These are phyloP conservation scores for Neurospora sp. DNA, from an alignment of 495 filamentous ascomycete genomes.

Conservation along the genomic window DNA sequence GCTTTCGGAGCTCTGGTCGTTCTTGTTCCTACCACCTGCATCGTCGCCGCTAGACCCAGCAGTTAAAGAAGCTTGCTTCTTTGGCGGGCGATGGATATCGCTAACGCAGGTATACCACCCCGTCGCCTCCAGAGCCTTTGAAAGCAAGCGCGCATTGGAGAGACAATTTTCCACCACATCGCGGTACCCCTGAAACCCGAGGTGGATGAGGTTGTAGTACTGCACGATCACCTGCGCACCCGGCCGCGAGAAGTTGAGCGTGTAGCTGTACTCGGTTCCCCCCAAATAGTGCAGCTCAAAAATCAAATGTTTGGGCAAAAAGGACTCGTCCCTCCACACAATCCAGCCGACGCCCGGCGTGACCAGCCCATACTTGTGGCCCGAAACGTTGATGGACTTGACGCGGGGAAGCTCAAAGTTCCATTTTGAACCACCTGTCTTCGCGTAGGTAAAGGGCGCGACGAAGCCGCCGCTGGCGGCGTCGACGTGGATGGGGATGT, in stretches of 20 bases:
- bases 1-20: slow-evolving; percentile 14
- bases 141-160: slow-evolving; percentile 57
- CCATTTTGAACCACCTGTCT: slow-evolving; percentile 53
- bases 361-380: slow-evolving; percentile 70
- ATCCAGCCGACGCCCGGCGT: slow-evolving; percentile 67
- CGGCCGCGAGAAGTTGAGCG: slow-evolving; percentile 67
- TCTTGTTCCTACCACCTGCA: not conserved
- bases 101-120: slow-evolving; percentile 63
- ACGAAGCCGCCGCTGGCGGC: slow-evolving; percentile 65
- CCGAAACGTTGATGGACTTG: slow-evolving; percentile 64
- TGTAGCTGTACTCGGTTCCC: slow-evolving; percentile 64
- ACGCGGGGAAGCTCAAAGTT: slow-evolving; percentile 63
- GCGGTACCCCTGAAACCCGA: slow-evolving; percentile 57
- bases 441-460: slow-evolving; percentile 58
- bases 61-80: slow-evolving; percentile 7
- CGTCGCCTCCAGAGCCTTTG: slow-evolving; percentile 56
- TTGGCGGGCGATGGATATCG: slow-evolving; percentile 51
- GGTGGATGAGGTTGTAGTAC: slow-evolving; percentile 69
- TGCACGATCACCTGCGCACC: slow-evolving; percentile 64
- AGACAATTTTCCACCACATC: slow-evolving; percentile 63
- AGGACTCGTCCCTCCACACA: slow-evolving; percentile 59
- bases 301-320: slow-evolving; percentile 59
- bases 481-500: slow-evolving; percentile 71
- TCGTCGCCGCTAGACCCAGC: not conserved
- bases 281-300: slow-evolving; percentile 71